phyloP scores from a whole-genome alignment of 495 filamentous ascomycete genomes.

The Opeltia flavorubescens region DNA sequence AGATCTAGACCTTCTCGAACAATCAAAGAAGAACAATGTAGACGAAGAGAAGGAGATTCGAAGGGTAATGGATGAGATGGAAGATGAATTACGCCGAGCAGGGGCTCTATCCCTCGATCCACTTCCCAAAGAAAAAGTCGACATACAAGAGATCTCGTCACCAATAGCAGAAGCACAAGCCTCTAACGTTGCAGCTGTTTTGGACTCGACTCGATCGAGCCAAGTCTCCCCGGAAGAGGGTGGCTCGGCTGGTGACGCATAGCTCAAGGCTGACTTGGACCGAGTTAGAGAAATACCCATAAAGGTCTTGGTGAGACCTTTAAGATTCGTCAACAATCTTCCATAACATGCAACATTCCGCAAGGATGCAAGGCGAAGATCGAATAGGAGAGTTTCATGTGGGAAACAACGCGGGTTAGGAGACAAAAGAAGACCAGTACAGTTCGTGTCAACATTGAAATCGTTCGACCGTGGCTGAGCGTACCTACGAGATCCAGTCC shows the following conservation, averaged over 20 bases:
- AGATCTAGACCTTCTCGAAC: not conserved
- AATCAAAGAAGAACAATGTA: slow-evolving; percentile 18
- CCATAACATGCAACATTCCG: no score
- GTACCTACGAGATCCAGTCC: not conserved
- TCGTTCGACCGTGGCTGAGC: no score
- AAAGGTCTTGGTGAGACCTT: slow-evolving; percentile 63
- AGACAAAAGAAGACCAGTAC: no score
- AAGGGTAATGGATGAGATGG: slow-evolving; percentile 62
- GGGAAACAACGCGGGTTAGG: no score
- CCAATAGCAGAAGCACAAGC: slow-evolving; percentile 10
- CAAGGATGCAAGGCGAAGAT: no score
- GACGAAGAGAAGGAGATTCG: slow-evolving; percentile 58
- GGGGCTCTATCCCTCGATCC: slow-evolving; percentile 58
- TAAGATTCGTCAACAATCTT: no score
- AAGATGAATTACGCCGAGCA: slow-evolving; percentile 61
- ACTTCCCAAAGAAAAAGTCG: slow-evolving; percentile 5
- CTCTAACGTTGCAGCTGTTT: slow-evolving; percentile 17
- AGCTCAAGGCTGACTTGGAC: slow-evolving; percentile 71
- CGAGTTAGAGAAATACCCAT: slow-evolving; percentile 28
- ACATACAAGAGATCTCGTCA: slow-evolving; percentile 7
- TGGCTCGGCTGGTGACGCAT: slow-evolving; percentile 34
- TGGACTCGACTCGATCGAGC: slow-evolving; percentile 3
- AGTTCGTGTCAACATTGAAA: no score
- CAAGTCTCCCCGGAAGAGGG: slow-evolving; percentile 13
- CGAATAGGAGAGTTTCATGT: no score